Conservation (phyloP, 1,139 yeast species). For the Candida sanyaensis region DNA sequence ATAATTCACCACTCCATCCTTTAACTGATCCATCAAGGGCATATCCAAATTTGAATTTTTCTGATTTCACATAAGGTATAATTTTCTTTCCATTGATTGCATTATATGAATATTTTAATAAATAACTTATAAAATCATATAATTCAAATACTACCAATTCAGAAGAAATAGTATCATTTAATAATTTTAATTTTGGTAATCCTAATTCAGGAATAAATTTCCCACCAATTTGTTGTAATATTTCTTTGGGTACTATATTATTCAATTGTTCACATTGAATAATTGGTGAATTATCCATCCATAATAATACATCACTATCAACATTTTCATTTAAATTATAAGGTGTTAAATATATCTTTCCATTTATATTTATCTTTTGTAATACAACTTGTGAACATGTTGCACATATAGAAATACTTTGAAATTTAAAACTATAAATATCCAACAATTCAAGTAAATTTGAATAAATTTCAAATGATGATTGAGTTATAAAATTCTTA, state of each 20-base stretch:
- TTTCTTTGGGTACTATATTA: conserved; percentile 8
- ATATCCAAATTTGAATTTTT: conserved; percentile 14
- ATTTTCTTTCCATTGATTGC: conserved; percentile 16
- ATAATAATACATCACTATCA: conserved; percentile 48
- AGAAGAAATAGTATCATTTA: conserved; percentile 24
- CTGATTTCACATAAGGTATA: conserved; percentile 10
- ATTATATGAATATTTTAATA: conserved; percentile 29
- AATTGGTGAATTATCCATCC: conserved; percentile 59
- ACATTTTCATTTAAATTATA: conserved; percentile 17
- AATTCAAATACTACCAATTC: conserved; percentile 48
- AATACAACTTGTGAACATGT: conserved; percentile 57
- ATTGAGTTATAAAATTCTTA: conserved; percentile 36
- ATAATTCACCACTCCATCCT: conserved; percentile 44
- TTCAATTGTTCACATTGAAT: conserved; percentile 36
- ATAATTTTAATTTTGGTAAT: conserved; percentile 48
- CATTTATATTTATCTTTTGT: conserved; percentile 15
- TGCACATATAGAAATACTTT: conserved; percentile 38
- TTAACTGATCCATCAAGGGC: conserved; percentile 58
- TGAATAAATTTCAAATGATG: conserved; percentile 36
- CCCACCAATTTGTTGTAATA: conserved; percentile 41
- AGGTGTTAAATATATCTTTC: conserved; percentile 22
- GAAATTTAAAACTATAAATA: conserved; percentile 6
- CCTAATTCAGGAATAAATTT: conserved; percentile 58
- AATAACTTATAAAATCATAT: conserved; percentile 50
- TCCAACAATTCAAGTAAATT: conserved; percentile 14